Conservation (phyloP, 179 eudicot genomes). For the Carnegiea gigantea region DNA sequence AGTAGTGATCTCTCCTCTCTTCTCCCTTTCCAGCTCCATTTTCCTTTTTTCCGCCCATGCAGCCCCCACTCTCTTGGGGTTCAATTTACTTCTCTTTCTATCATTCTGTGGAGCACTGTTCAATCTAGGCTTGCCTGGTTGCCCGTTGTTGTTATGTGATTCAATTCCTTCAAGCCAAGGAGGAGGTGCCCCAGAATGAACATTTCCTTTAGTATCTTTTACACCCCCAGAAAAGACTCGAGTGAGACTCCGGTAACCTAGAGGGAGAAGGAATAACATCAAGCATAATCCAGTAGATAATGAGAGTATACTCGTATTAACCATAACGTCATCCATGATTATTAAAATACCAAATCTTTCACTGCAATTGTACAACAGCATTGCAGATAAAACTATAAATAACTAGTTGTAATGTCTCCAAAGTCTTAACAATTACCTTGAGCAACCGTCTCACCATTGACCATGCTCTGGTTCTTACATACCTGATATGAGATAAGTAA, state of each 20-base stretch:
- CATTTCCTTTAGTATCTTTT: conserved; percentile 54
- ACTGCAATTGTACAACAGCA: not conserved
- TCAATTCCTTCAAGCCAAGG: conserved; percentile 79
- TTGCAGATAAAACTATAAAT: not conserved
- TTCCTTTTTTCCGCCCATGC: conserved; percentile 98
- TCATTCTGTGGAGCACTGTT: conserved; percentile 34
- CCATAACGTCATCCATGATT: not conserved
- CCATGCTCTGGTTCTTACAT: conserved; percentile 27
- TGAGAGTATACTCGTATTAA: not conserved
- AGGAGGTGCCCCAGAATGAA: conserved; percentile 87
- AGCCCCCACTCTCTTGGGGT: conserved; percentile 96
- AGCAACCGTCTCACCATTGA: conserved; percentile 34
- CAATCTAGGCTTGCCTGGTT: conserved; percentile 19
- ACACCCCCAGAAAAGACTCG: conserved; percentile 35
- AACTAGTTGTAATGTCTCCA: not conserved
- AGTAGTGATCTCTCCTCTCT: conserved; percentile 57
- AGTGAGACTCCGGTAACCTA: conserved; percentile 63
- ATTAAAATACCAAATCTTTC: not conserved
- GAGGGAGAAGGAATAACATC: conserved; percentile 7
- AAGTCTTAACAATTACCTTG: conserved; percentile 33
- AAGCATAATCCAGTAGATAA: conserved; percentile 7
- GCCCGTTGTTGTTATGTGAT: conserved; percentile 22
- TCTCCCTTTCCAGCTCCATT: conserved; percentile 85
- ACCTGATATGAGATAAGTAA: conserved; percentile 34
- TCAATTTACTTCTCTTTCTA: conserved; percentile 55